phyloP scores from a whole-genome alignment of 1,284 basidiomycete species.

The Xerocomus amazonicus region DNA sequence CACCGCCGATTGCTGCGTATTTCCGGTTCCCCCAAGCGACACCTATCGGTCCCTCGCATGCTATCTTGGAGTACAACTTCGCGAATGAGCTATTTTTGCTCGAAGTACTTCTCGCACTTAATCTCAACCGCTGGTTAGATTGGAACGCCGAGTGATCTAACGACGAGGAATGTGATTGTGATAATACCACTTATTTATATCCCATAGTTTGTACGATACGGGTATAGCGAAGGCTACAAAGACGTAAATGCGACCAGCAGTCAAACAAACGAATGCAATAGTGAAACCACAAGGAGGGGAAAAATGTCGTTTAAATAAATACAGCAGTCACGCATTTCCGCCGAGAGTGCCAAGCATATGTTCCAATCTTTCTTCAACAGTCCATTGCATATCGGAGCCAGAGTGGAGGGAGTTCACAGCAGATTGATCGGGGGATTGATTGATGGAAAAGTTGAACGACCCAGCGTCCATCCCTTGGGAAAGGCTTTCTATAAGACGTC shows the following conservation, averaged over 20 bases:
- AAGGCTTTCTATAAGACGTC: slow-evolving; percentile 73
- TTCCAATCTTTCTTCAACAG: slow-evolving; percentile 71
- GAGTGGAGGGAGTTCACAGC: slow-evolving; percentile 58
- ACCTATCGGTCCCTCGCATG: slow-evolving; percentile 59
- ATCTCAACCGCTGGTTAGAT: slow-evolving; percentile 73
- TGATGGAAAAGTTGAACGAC: slow-evolving; percentile 67
- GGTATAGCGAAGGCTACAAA: slow-evolving; percentile 22
- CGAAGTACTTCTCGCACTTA: slow-evolving; percentile 60
- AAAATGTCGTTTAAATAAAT: slow-evolving; percentile 18
- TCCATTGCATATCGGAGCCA: slow-evolving; percentile 60
- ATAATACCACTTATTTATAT: slow-evolving; percentile 34
- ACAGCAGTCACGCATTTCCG: slow-evolving; percentile 34
- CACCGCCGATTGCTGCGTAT: slow-evolving; percentile 51
- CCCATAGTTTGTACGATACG: slow-evolving; percentile 34
- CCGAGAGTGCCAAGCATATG: slow-evolving; percentile 64
- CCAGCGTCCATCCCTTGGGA: slow-evolving; percentile 76
- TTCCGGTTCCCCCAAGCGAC: slow-evolving; percentile 50
- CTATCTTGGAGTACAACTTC: slow-evolving; percentile 59
- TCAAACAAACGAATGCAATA: slow-evolving; percentile 16
- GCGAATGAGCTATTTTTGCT: slow-evolving; percentile 56
- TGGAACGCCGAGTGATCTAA: slow-evolving; percentile 41
- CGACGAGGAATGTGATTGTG: slow-evolving; percentile 12
- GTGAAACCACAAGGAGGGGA: slow-evolving; percentile 6
- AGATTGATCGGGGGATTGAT: slow-evolving; percentile 45
- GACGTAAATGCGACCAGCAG: slow-evolving; percentile 13